Conservation (phyloP, 2,329 filamentous ascomycete species). For the Alternaria gansuensis region DNA sequence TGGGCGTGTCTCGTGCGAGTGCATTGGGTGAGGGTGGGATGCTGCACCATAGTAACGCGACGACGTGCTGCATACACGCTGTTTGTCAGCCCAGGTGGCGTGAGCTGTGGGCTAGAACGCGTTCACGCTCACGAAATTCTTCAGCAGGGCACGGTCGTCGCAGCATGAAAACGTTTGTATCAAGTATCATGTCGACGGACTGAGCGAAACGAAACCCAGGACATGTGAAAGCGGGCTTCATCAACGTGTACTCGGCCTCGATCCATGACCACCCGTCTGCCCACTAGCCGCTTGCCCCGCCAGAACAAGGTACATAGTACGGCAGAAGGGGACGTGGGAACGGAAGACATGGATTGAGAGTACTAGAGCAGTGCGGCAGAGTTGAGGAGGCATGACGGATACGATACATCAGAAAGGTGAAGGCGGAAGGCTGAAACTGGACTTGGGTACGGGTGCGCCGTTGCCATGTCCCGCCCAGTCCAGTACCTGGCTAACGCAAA, state of each 20-base stretch:
- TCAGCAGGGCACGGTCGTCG: background rate
- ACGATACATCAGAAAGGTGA: too few species aligned
- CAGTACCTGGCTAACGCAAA: too few species aligned
- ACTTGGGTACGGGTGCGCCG: too few species aligned
- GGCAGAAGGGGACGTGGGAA: background rate
- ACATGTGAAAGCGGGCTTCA: background rate
- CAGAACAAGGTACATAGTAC: background rate
- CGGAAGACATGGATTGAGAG: too few species aligned
- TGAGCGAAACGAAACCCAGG: background rate
- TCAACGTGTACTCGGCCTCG: background rate
- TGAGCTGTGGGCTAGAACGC: constrained; percentile 17
- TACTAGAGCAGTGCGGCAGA: too few species aligned
- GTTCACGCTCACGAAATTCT: background rate
- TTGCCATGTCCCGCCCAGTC: too few species aligned
- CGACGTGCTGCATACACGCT: constrained; percentile 23
- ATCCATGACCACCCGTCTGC: constrained; percentile 1
- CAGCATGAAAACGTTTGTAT: background rate
- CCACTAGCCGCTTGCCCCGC: constrained; percentile 4
- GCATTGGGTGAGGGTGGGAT: constrained; percentile 19
- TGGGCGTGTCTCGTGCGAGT: constrained; percentile 21
- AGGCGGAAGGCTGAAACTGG: too few species aligned
- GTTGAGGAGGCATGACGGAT: too few species aligned
- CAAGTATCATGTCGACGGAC: background rate
- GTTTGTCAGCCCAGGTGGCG: constrained; percentile 35
- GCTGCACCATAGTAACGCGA: constrained; percentile 26